These are phyloP conservation scores for Colletotrichum sp. DNA, from an alignment of 2,329 filamentous ascomycete genomes.

Conservation along the genomic window DNA sequence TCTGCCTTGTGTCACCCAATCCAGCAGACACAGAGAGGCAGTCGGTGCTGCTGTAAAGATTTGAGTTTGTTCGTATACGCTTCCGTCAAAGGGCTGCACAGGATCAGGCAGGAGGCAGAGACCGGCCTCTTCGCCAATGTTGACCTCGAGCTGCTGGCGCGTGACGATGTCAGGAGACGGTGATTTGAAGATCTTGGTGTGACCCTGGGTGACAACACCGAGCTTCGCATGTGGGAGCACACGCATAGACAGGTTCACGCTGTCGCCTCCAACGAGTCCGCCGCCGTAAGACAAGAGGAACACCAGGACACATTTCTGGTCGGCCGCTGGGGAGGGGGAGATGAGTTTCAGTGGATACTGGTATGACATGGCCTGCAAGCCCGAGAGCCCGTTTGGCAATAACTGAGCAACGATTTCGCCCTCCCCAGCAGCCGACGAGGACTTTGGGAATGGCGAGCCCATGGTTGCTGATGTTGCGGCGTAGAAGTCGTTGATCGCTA, in stretches of 20 bases:
- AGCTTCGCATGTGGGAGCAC: conserved; percentile 71
- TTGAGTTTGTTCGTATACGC: conserved; percentile 85
- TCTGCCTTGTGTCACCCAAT: conserved; percentile 94
- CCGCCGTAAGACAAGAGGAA: conserved; percentile 96
- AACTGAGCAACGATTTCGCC: conserved; percentile 78
- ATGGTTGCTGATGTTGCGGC: conserved; percentile 33
- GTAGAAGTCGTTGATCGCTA: not conserved
- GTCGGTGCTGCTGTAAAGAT: conserved; percentile 67
- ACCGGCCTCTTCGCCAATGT: conserved; percentile 54
- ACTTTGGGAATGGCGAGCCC: conserved; percentile 78
- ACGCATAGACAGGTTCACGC: conserved; percentile 74
- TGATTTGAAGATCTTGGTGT: conserved; percentile 96
- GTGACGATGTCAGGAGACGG: conserved; percentile 59
- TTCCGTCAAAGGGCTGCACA: conserved; percentile 86
- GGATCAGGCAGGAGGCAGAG: conserved; percentile 85
- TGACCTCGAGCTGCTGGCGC: conserved; percentile 59
- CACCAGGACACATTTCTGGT: conserved; percentile 74
- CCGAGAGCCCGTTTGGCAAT: conserved; percentile 73
- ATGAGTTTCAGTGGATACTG: conserved; percentile 97
- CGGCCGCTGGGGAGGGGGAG: conserved; percentile 71
- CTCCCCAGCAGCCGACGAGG: conserved; percentile 76
- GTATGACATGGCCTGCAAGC: conserved; percentile 78
- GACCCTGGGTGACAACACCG: conserved; percentile 73
- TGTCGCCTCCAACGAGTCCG: conserved; percentile 87
- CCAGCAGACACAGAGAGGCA: conserved; percentile 78